Evolutionary conservation across 257 asterid genomes (phyloP).

Genomic region (Primulina eburnea): DNA sequence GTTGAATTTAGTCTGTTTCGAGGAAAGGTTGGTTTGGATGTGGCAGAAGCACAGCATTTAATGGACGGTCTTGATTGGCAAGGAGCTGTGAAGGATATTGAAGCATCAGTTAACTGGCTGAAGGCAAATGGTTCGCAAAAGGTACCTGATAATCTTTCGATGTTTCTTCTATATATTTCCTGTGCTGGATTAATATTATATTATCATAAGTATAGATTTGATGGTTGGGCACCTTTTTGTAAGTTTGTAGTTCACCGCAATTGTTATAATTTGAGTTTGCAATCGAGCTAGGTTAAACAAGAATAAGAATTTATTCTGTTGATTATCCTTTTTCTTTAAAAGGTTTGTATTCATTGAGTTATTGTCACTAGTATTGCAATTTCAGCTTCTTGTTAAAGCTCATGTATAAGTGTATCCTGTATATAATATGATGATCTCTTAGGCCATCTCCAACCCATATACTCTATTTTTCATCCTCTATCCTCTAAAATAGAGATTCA

Average conservation of each 20-base stretch:
- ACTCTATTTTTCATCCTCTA: no score
- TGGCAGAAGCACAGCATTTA: conserved; percentile 95
- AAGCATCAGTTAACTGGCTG: conserved; percentile 91
- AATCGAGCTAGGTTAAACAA: not conserved
- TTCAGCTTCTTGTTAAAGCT: no score
- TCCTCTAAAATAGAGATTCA: no score
- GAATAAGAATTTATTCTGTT: not conserved
- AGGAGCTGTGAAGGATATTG: conserved; percentile 91
- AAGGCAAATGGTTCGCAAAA: conserved; percentile 87
- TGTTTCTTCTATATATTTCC: not conserved
- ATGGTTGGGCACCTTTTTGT: not conserved
- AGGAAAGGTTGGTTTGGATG: conserved; percentile 95
- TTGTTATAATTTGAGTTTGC: conserved; percentile 10
- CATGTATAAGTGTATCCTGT: not conserved
- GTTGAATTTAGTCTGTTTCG: conserved; percentile 63
- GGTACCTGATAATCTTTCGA: conserved; percentile 36
- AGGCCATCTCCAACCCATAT: no score
- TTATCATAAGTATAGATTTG: not conserved
- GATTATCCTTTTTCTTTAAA: not conserved
- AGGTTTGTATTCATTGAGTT: no score
- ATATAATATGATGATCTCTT: not conserved
- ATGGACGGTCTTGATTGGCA: conserved; percentile 97
- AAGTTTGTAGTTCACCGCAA: conserved; percentile 15
- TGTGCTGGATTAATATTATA: not conserved
- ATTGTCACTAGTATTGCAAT: no score